A percentile compares a stretch with the other conserved stretches of the same genome.
Conservation (phyloP, 2,329 filamentous ascomycete genomes). For the Verticillium tricorpus region DNA sequence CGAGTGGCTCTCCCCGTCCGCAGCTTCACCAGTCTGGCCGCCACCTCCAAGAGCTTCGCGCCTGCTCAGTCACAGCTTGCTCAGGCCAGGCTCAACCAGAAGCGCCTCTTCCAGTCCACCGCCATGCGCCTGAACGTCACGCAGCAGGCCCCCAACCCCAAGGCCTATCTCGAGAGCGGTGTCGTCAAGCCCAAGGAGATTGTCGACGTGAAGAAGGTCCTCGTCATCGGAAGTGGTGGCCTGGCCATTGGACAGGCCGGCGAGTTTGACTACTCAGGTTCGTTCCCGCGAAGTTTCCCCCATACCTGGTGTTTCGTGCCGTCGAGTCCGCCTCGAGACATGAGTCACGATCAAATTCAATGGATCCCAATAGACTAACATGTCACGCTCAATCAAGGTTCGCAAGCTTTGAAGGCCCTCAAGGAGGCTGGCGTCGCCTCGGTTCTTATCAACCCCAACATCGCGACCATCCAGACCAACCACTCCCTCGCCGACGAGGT, state of each 20-base stretch:
- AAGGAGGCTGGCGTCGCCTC: constrained; percentile 92
- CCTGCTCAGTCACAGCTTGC: constrained; percentile 27
- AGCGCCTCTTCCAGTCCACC: constrained; percentile 44
- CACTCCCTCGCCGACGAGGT: constrained; percentile 95
- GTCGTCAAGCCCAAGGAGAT: constrained; percentile 74
- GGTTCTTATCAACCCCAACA: constrained; percentile 95
- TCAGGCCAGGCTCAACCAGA: constrained; percentile 29
- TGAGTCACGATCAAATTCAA: constrained; percentile 18
- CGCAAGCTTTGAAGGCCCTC: constrained; percentile 92
- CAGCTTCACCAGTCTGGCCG: constrained; percentile 33
- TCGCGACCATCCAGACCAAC: constrained; percentile 96
- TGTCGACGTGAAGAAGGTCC: constrained; percentile 91
- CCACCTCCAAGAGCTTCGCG: constrained; percentile 24
- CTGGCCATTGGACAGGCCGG: constrained; percentile 95
- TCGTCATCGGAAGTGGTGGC: constrained; percentile 94
- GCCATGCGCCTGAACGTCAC: constrained; percentile 37
- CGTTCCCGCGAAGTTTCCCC: constrained; percentile 24
- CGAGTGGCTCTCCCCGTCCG: constrained; percentile 40
- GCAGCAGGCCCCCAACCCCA: constrained; percentile 71
- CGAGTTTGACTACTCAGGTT: constrained; percentile 98
- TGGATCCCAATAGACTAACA: constrained; percentile 7
- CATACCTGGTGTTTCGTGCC: not conserved
- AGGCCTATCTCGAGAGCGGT: constrained; percentile 86
- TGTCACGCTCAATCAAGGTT: constrained; percentile 52
- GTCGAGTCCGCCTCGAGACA: not conserved